phyloP scores from a whole-genome alignment of 352 stramenopile genomes.

The Phytophthora kernoviae region DNA sequence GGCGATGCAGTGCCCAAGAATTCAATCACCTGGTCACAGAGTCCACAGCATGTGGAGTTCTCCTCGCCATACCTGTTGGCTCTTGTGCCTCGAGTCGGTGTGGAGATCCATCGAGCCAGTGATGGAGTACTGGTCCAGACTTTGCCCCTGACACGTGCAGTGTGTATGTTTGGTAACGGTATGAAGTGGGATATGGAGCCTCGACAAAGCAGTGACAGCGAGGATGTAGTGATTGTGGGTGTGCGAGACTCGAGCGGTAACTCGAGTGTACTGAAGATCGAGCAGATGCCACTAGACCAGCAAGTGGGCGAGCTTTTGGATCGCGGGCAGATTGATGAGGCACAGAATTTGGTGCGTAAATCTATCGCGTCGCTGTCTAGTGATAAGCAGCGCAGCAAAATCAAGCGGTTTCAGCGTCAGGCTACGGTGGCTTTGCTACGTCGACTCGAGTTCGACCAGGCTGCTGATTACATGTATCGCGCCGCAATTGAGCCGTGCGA shows the following conservation, averaged over 20 bases:
- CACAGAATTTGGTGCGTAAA: conserved; percentile 84
- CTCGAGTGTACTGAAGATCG: conserved; percentile 84
- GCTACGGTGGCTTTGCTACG: conserved; percentile 78
- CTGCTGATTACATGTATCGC: conserved; percentile 86
- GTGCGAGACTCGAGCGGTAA: conserved; percentile 63
- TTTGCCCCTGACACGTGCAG: conserved; percentile 61
- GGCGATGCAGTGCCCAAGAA: conserved; percentile 83
- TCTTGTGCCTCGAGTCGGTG: conserved; percentile 71
- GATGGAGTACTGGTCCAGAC: conserved; percentile 83
- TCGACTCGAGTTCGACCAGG: conserved; percentile 78
- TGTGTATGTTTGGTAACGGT: conserved; percentile 87
- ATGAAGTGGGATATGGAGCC: conserved; percentile 93
- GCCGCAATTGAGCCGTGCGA: conserved; percentile 85
- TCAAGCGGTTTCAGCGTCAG: conserved; percentile 89
- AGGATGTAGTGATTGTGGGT: conserved; percentile 82
- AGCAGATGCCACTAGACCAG: conserved; percentile 86
- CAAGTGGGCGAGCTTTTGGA: conserved; percentile 86
- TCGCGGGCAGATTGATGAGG: conserved; percentile 85
- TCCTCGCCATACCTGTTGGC: conserved; percentile 81
- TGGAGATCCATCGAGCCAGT: conserved; percentile 80
- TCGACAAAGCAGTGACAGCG: conserved; percentile 64
- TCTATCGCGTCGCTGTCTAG: conserved; percentile 70
- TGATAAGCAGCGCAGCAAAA: conserved; percentile 89
- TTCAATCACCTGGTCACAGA: conserved; percentile 84
- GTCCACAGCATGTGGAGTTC: conserved; percentile 74